These are phyloP conservation scores for Alternaria burnsii DNA, from an alignment of 2,329 filamentous ascomycete species.

Conservation along the genomic window DNA sequence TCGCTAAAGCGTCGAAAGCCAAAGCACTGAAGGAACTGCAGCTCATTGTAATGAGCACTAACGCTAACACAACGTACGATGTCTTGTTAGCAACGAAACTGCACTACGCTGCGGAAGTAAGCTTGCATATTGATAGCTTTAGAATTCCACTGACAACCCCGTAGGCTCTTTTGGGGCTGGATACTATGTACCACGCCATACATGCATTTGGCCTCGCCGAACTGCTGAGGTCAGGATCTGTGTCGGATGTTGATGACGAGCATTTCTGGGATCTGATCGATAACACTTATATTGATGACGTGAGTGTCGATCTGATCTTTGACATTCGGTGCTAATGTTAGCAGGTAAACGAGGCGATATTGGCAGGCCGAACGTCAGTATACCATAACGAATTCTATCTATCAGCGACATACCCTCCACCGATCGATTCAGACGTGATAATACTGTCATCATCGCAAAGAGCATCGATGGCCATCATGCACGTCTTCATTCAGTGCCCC, in stretches of 20 bases:
- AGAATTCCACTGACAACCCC: conserved; percentile 9
- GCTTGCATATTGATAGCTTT: neutral
- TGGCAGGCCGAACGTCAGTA: conserved; percentile 37
- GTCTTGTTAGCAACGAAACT: conserved; percentile 40
- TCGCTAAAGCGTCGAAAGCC: conserved; percentile 32
- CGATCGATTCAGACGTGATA: conserved; percentile 10
- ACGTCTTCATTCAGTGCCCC: conserved; percentile 41
- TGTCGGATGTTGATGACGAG: conserved; percentile 35
- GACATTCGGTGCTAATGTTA: conserved; percentile 10
- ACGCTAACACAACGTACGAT: conserved; percentile 31
- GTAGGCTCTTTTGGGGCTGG: conserved; percentile 36
- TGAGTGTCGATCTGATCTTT: conserved; percentile 18
- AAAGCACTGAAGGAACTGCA: conserved; percentile 38
- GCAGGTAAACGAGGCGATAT: conserved; percentile 42
- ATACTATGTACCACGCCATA: conserved; percentile 39
- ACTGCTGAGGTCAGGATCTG: conserved; percentile 33
- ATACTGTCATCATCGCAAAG: conserved; percentile 24
- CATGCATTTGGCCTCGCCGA: conserved; percentile 40
- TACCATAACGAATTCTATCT: conserved; percentile 43
- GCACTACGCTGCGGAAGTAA: conserved; percentile 42
- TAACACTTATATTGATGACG: conserved; percentile 46
- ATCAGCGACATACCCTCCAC: conserved; percentile 31
- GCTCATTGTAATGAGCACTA: conserved; percentile 23
- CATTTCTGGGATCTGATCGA: conserved; percentile 45
- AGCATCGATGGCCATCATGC: conserved; percentile 41